phyloP scores from a whole-genome alignment of 208 protist species.

The Crithidia expoeki region DNA sequence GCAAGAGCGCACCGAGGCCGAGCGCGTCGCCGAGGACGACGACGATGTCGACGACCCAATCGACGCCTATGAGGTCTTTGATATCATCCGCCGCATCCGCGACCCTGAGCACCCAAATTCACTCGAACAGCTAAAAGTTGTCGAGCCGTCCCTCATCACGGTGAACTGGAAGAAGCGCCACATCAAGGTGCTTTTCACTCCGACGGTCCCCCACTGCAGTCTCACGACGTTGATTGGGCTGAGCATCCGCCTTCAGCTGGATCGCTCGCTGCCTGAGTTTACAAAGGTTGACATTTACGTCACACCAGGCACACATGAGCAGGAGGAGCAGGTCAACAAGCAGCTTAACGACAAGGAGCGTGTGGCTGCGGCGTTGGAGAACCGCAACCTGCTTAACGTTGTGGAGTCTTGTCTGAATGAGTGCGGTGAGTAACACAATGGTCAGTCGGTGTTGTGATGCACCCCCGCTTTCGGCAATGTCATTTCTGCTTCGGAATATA shows the following conservation, averaged over 20 bases:
- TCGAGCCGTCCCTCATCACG: constrained; percentile 87
- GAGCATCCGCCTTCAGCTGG: constrained; percentile 96
- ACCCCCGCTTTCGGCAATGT: too few relatives aligned
- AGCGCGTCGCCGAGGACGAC: constrained; percentile 57
- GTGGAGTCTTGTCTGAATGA: constrained; percentile 88
- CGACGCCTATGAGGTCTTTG: constrained; percentile 95
- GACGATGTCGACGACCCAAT: constrained; percentile 81
- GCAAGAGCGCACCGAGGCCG: constrained; percentile 38
- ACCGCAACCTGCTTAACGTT: constrained; percentile 85
- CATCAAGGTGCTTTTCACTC: constrained; percentile 96
- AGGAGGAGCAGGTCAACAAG: constrained; percentile 98
- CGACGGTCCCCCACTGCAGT: constrained; percentile 98
- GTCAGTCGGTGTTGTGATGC: too few relatives aligned
- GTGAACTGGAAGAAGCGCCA: constrained; percentile 77
- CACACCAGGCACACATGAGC: constrained; percentile 92
- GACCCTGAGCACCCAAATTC: constrained; percentile 99
- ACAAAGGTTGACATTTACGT: constrained; percentile 96
- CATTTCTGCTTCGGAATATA: too few relatives aligned
- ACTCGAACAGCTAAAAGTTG: constrained; percentile 97
- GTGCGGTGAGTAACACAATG: constrained; percentile 42
- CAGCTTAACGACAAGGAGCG: constrained; percentile 99
- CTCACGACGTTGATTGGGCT: constrained; percentile 98
- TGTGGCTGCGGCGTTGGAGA: constrained; percentile 98
- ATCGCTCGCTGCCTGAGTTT: constrained; percentile 92
- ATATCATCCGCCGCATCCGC: constrained; percentile 96